Base-by-base conservation (phyloP, 441 rosid genomes). In the Rhodomyrtus psidioides region DNA sequence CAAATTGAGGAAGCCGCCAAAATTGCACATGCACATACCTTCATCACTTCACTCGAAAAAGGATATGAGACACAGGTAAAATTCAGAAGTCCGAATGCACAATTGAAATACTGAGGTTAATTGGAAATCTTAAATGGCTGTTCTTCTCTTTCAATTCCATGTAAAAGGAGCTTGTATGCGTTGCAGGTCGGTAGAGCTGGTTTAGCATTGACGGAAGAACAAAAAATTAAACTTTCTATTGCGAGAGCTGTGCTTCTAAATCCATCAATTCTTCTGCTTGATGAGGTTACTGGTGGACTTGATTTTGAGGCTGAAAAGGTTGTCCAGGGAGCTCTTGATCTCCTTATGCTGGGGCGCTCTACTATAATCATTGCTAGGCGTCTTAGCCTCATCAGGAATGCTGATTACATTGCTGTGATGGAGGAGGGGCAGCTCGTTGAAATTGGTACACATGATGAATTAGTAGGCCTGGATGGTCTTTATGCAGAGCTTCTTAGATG, bases 341-440 rank as follows among this genome's bases (percentile, higher is more conserved):
- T 97, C 85, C 95, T 97, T 75, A 97, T 97, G 99, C 89, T 96
- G 90, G 99, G 99, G 82, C 95, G 99, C 81, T 97, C 99, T 87
- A 97, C 99, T 85, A 96, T 97, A 88, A 96, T 97, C 84, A 97
- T 97, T 85, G 99, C 99, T 87, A 94, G 99, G 46, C 93, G 97
- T 53, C 94, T 97, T 87, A 94, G 99, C 89, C 98, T 97, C 85
- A 97, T 97, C 85, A 96, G 91, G 91, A 96, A 97, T 93, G 98
- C 97, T 92, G 98, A 97, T 93, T 97, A 97, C 87, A 97, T 97
- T 86, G 98, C 99, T 79, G 99, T 96, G 87, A 96, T 97, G 99
- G 99, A 97, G 91, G 99, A 97, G 90, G 99, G 99, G n/a, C 99
- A 93, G 91, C 99, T 97, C 83, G 96, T 97, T 91, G 99, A 97